Percentiles rank a stretch among this genome's conserved stretches.
Conservation (phyloP, 1,139 yeast genomes). For the Taphrina deformans region DNA sequence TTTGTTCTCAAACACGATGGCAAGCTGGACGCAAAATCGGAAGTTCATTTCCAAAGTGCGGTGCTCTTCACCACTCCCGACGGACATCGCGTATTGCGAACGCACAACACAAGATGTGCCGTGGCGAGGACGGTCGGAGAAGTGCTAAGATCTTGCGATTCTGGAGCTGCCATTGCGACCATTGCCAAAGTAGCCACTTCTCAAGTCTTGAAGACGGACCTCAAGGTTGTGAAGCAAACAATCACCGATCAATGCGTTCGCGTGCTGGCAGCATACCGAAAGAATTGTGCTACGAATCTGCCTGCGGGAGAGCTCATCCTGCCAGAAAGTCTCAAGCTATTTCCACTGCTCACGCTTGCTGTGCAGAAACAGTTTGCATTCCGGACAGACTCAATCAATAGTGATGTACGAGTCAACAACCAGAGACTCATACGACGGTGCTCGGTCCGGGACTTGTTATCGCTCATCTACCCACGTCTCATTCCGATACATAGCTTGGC, state of each 20-base stretch:
- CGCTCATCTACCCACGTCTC: conserved; percentile 77
- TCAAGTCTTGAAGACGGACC: conserved; percentile 57
- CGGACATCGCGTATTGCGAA: conserved; percentile 81
- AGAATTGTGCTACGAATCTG: conserved; percentile 50
- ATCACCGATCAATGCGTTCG: conserved; percentile 67
- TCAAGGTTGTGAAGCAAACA: conserved; percentile 62
- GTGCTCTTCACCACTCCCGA: conserved; percentile 72
- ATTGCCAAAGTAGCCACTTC: conserved; percentile 69
- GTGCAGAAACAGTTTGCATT: conserved; percentile 69
- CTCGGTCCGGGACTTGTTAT: conserved; percentile 61
- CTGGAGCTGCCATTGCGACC: conserved; percentile 73
- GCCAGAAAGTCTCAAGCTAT: conserved; percentile 76
- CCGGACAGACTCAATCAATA: conserved; percentile 49
- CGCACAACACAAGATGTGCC: conserved; percentile 76
- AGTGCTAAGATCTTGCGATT: conserved; percentile 79
- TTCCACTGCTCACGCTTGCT: conserved; percentile 68
- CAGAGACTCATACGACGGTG: conserved; percentile 56
- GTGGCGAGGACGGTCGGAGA: conserved; percentile 73
- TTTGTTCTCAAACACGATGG: conserved; percentile 78
- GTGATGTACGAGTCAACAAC: conserved; percentile 59
- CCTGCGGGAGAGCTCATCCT: conserved; percentile 68
- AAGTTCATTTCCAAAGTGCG: conserved; percentile 91
- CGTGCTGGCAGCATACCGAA: conserved; percentile 73
- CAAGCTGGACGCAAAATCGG: conserved; percentile 65
- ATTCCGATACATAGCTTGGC: conserved; percentile 68